These are phyloP conservation scores for Sequoia sempervirens DNA, from an alignment of 75 land plant genomes.

Conservation along the genomic window DNA sequence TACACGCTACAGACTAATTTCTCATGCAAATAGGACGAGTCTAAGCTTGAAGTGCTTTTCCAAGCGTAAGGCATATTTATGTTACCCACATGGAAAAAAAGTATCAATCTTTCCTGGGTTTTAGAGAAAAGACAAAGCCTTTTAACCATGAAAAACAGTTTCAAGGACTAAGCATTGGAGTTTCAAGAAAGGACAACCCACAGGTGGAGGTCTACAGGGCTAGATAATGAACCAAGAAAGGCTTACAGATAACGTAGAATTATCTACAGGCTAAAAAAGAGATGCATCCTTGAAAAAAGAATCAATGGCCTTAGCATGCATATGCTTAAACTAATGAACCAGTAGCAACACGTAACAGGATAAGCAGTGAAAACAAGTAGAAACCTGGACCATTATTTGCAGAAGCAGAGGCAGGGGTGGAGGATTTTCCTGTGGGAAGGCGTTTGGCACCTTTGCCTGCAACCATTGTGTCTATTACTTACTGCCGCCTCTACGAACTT, in stretches of 20 bases:
- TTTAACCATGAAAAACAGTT: too few relatives aligned
- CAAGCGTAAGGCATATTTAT: too few relatives aligned
- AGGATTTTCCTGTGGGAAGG: constrained; percentile 22
- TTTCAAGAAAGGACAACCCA: too few relatives aligned
- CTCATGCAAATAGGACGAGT: too few relatives aligned
- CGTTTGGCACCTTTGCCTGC: constrained; percentile 45
- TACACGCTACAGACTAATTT: too few relatives aligned
- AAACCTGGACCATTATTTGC: constrained; percentile 20
- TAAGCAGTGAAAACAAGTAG: not conserved
- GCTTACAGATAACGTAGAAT: not conserved
- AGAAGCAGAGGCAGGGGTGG: not conserved
- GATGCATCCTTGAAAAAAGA: not conserved
- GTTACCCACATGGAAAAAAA: too few relatives aligned
- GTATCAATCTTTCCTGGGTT: too few relatives aligned
- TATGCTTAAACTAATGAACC: not conserved
- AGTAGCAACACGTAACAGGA: not conserved
- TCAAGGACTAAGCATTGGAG: too few relatives aligned
- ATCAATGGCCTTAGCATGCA: not conserved
- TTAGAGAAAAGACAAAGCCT: too few relatives aligned
- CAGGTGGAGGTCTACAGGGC: too few relatives aligned
- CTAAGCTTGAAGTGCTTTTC: too few relatives aligned
- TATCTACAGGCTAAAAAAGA: not conserved
- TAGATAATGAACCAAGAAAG: not conserved
- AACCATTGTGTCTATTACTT: not conserved
- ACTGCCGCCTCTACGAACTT: too few relatives aligned